These are phyloP conservation scores for Naganishia kalamii DNA, from an alignment of 768 basidiomycete species.

Conservation along the genomic window DNA sequence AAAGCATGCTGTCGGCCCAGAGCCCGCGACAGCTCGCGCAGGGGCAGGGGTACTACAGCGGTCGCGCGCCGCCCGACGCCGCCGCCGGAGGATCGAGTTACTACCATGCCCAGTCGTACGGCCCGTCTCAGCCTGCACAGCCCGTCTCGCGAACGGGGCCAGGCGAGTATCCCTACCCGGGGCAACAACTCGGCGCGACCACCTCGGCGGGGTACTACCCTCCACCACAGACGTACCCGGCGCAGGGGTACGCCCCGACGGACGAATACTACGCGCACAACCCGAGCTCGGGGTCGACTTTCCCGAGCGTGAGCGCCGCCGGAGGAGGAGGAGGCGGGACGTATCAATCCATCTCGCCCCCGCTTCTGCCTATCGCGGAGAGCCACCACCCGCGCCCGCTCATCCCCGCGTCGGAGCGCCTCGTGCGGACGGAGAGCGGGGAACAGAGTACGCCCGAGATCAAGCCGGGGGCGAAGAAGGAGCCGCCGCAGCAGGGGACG, in stretches of 20 bases:
- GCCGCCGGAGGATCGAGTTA: conserved; percentile 1
- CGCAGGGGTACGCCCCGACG: not conserved
- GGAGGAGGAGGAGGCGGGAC: not conserved
- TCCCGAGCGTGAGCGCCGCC: not conserved
- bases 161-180: not conserved
- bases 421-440: conserved; percentile 1
- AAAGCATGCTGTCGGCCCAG: not conserved
- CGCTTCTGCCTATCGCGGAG: not conserved
- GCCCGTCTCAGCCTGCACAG: not conserved
- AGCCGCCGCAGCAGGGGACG: not conserved
- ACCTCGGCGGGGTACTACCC: not conserved
- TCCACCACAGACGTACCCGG: not conserved
- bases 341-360: not conserved
- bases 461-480: not conserved
- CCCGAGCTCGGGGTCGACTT: not conserved
- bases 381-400: not conserved
- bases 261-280: conserved; percentile 1
- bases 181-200: not conserved
- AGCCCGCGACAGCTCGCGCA: not conserved
- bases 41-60: not conserved
- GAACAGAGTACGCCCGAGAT: not conserved
- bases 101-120: conserved; percentile 3
- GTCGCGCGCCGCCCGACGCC: not conserved
- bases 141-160: not conserved
- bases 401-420: not conserved